These are phyloP conservation scores for Hypoxylon lienhwacheense DNA, from an alignment of 495 filamentous ascomycete genomes.

Conservation along the genomic window DNA sequence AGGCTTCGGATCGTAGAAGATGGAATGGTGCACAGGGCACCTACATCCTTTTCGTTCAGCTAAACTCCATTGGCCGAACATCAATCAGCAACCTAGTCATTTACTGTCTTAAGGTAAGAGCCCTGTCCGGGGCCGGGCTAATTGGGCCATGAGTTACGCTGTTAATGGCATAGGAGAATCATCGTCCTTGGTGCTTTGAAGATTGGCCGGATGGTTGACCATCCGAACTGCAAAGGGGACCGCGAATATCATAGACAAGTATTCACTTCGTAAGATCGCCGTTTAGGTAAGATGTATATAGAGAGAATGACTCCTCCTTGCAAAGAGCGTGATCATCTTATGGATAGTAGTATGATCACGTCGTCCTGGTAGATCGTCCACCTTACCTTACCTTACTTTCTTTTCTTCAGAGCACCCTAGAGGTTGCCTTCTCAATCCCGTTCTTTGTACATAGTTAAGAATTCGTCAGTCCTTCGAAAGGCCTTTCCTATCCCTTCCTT, in stretches of 20 bases:
- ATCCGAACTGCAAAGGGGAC: slow-evolving; percentile 22
- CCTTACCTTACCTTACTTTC: slow-evolving; percentile 23
- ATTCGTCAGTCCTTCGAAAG: slow-evolving; percentile 36
- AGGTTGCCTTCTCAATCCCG: slow-evolving; percentile 25
- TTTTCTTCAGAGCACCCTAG: slow-evolving; percentile 33
- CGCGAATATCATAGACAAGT: slow-evolving; percentile 21
- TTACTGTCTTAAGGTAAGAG: slow-evolving; percentile 15
- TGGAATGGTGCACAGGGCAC: neutral
- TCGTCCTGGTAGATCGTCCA: slow-evolving; percentile 29
- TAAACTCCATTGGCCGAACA: slow-evolving; percentile 14
- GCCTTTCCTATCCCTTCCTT: slow-evolving; percentile 33
- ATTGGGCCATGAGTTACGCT: slow-evolving; percentile 6
- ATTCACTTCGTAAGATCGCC: slow-evolving; percentile 20
- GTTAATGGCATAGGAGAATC: slow-evolving; percentile 4
- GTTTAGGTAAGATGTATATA: slow-evolving; percentile 22
- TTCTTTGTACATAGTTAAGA: slow-evolving; percentile 26
- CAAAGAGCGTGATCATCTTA: slow-evolving; percentile 29
- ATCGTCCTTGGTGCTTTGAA: slow-evolving; percentile 24
- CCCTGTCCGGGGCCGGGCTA: slow-evolving; percentile 17
- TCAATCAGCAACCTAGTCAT: slow-evolving; percentile 5
- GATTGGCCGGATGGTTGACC: slow-evolving; percentile 29
- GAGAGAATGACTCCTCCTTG: slow-evolving; percentile 23
- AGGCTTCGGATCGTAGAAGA: slow-evolving; percentile 2
- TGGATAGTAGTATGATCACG: slow-evolving; percentile 24
- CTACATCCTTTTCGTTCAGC: too few relatives aligned